Percentiles rank a stretch among this genome's conserved stretches.
phyloP scores from a whole-genome alignment of 805 yeast species.

The Kuraishia ogatae region DNA sequence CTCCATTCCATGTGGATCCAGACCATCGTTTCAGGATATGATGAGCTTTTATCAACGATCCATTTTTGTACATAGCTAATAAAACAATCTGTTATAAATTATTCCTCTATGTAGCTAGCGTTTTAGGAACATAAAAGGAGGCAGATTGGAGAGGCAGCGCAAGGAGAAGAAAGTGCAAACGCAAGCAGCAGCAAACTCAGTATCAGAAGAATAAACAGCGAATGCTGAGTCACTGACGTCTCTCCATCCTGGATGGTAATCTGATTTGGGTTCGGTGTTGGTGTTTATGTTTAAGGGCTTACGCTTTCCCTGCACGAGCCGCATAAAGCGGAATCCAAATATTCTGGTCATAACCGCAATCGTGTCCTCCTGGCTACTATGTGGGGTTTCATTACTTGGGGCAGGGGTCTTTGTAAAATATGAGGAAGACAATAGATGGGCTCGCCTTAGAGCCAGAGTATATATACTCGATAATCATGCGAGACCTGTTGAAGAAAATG shows the following conservation, averaged over 20 bases:
- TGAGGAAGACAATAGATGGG: no score
- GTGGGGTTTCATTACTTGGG: no score
- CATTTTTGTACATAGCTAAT: neutral
- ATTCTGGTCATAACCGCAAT: neutral
- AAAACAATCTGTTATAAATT: neutral
- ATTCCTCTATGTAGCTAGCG: neutral
- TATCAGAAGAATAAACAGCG: neutral
- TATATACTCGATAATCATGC: no score
- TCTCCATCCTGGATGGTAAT: neutral
- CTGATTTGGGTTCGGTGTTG: neutral
- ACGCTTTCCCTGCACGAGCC: neutral
- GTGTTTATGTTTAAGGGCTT: neutral
- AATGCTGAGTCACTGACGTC: neutral
- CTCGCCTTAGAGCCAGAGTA: no score
- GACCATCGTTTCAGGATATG: constrained; percentile 37
- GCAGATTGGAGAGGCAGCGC: no score
- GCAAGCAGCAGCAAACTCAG: neutral
- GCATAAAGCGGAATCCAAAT: neutral
- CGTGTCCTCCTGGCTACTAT: no score
- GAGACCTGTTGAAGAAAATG: neutral
- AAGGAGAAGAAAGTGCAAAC: neutral
- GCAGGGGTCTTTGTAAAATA: no score
- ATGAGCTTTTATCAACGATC: constrained; percentile 2
- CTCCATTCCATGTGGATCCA: constrained; percentile 77
- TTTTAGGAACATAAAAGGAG: neutral